Evolutionary conservation across 2,329 filamentous ascomycete species (phyloP).

Genomic region (Colletotrichum echinochloae): DNA sequence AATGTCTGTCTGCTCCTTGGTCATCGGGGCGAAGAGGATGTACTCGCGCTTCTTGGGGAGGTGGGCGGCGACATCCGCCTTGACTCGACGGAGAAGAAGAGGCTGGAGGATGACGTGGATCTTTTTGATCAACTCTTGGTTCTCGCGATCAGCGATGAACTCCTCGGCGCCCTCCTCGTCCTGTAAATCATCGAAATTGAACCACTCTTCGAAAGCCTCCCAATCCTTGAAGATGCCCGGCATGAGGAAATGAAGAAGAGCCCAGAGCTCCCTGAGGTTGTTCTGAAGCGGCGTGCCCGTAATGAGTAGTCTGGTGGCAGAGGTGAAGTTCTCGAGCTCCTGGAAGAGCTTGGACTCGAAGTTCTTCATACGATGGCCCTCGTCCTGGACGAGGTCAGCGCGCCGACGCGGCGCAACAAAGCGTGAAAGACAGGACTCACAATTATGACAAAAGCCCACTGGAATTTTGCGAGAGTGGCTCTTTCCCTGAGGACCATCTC

Average conservation of each 20-base stretch:
- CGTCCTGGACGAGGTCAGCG: slow-evolving; percentile 69
- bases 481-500: slow-evolving; percentile 96
- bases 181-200: slow-evolving; percentile 93
- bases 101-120: slow-evolving; percentile 95
- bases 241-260: slow-evolving; percentile 90
- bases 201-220: slow-evolving; percentile 94
- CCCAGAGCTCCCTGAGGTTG: slow-evolving; percentile 95
- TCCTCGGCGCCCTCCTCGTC: slow-evolving; percentile 84
- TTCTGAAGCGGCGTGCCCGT: slow-evolving; percentile 97
- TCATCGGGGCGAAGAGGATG: slow-evolving; percentile 92
- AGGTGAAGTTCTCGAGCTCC: slow-evolving; percentile 88
- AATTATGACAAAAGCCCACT: slow-evolving; percentile 98
- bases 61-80: slow-evolving; percentile 90
- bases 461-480: slow-evolving; percentile 82
- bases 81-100: slow-evolving; percentile 86
- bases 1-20: slow-evolving; percentile 88
- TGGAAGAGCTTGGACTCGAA: slow-evolving; percentile 92
- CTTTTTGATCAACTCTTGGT: slow-evolving; percentile 69
- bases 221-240: slow-evolving; percentile 94
- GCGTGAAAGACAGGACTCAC: slow-evolving; percentile 55
- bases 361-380: slow-evolving; percentile 97
- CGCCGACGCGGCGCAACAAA: neutral
- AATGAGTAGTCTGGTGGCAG: slow-evolving; percentile 90
- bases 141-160: slow-evolving; percentile 80
- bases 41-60: slow-evolving; percentile 98